Evolutionary conservation across 495 filamentous ascomycete species (phyloP), one percentile per base, ranked within the genome.

Genomic region (Letharia lupina): DNA sequence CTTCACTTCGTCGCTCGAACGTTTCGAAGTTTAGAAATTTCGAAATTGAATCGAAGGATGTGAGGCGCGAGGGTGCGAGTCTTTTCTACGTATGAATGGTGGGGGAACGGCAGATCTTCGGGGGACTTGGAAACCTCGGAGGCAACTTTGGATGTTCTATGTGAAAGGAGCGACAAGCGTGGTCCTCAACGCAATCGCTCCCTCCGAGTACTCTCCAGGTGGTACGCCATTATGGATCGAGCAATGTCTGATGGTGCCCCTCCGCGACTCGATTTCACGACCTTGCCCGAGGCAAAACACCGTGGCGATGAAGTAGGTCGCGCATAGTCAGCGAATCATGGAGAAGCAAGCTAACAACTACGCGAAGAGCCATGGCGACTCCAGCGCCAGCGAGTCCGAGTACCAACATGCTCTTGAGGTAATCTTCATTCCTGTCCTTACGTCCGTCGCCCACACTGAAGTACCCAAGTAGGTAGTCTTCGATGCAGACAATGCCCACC

Each of bases 401-500:
- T 62, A 72, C 31, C 78, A 79, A 65, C 77, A 81, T 65, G 78
- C 78, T 18, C 72, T 83, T 28, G 81, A 84, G 77, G 81, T 84
- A 54, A 33, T 31, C 70, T 57, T 65, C 37, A 16, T 44, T 13
- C 23, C 40, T 50, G 31, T 58, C 61, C 33, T 10, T 42, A 31
- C 44, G 37, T 42, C 61, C 56, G 41, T 64, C 31, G 9, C 37
- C 31, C 41, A 13, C 20, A 39, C 70, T 73, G 44, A 70, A 56
- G 60, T 61, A 66, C 65, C 59, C 28, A 66, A 63, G 59, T 63
- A 96, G 89, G 90, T 96, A 42, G 80, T 88, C 60, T 91, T 96
- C 75, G 86, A 87, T 69, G 73, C 82, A 8, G 80, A 87, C 42
- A 88, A 78, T 69, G 84, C 81, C n/a, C 88, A 89, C 70, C 89